phyloP scores from a whole-genome alignment of 495 filamentous ascomycete species.

The Aspergillus hancockii region DNA sequence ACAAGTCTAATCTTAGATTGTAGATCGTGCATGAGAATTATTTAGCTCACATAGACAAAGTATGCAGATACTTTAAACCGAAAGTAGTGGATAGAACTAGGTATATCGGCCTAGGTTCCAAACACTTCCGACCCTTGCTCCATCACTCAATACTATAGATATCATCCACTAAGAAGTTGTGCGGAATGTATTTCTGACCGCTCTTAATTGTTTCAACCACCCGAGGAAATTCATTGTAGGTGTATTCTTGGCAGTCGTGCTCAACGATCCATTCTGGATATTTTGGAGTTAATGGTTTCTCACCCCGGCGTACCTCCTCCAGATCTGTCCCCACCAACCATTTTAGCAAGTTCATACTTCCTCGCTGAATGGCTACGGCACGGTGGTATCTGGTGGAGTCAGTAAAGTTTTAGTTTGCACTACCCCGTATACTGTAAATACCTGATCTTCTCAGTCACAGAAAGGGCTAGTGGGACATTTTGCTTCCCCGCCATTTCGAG shows the following conservation, averaged over 20 bases:
- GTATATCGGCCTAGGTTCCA: too few relatives aligned
- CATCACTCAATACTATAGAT: not conserved
- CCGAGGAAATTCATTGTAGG: not conserved
- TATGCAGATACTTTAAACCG: not conserved
- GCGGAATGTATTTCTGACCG: not conserved
- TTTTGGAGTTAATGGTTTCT: not conserved
- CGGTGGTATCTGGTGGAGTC: not conserved
- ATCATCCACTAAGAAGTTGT: not conserved
- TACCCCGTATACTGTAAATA: not conserved
- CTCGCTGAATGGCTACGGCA: not conserved
- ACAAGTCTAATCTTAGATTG: too few relatives aligned
- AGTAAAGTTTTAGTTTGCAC: not conserved
- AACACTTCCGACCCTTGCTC: too few relatives aligned
- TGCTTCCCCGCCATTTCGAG: not conserved
- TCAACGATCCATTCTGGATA: not conserved
- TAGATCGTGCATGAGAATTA: too few relatives aligned
- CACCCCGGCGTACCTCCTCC: not conserved
- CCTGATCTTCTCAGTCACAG: constrained; percentile 5
- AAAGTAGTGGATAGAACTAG: too few relatives aligned
- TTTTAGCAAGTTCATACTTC: not conserved
- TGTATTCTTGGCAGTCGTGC: constrained; percentile 3
- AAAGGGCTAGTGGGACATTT: not conserved
- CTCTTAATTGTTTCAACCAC: not conserved
- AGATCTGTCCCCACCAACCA: not conserved
- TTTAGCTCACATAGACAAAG: not conserved